Conservation (phyloP, 176 grass and related monocot species). For the Ampelocalamus luodianensis region DNA sequence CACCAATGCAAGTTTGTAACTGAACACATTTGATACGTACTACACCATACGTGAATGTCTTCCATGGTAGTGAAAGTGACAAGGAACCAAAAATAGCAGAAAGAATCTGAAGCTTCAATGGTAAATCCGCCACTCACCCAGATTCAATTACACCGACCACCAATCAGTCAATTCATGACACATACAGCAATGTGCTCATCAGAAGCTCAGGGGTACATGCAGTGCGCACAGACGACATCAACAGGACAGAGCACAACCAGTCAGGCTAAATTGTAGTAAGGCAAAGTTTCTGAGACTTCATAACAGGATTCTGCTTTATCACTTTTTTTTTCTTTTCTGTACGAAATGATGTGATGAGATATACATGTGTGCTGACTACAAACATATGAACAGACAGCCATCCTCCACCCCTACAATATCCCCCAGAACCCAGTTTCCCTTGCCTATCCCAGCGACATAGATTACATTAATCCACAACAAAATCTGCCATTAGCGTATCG, state of each 20-base stretch:
- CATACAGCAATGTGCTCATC: neutral
- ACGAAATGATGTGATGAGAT: slow-evolving; percentile 50
- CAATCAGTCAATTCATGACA: slow-evolving; percentile 1
- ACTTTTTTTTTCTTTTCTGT: slow-evolving; percentile 38
- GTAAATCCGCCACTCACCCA: slow-evolving; percentile 5
- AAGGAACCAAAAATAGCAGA: neutral
- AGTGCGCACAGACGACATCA: neutral
- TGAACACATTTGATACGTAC: neutral
- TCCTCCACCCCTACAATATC: slow-evolving; percentile 35
- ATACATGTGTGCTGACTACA: slow-evolving; percentile 69
- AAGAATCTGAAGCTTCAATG: neutral
- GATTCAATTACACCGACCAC: slow-evolving; percentile 4
- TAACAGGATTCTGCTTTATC: slow-evolving; percentile 38
- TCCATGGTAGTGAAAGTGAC: slow-evolving; percentile 25
- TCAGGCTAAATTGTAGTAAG: neutral
- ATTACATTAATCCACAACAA: slow-evolving; percentile 67
- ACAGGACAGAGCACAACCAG: neutral
- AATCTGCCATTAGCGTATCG: slow-evolving; percentile 50
- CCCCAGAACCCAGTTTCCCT: neutral
- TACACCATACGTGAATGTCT: neutral
- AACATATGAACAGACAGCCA: slow-evolving; percentile 57
- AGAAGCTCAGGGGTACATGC: neutral
- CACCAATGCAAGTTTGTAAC: neutral
- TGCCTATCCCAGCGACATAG: slow-evolving; percentile 37
- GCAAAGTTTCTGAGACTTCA: neutral